These are phyloP conservation scores for Xerocomellus amylosporus DNA, from an alignment of 768 basidiomycete species.

Conservation along the genomic window DNA sequence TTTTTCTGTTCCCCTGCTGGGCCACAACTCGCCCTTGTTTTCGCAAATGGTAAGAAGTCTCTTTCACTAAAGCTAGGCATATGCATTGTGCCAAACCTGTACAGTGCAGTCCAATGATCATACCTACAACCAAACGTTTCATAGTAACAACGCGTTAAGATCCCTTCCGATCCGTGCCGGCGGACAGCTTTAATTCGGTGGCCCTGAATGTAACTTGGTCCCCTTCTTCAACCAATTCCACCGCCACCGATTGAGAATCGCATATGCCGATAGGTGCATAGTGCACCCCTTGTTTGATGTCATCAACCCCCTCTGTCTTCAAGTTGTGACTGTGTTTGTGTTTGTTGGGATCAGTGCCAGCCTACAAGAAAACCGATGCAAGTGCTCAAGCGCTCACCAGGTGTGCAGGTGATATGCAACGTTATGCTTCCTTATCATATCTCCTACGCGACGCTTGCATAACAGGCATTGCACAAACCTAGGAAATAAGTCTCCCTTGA, in stretches of 20 bases:
- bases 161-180: neutral
- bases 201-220: neutral
- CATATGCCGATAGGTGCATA: neutral
- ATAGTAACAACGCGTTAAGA: neutral
- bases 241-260: neutral
- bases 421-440: neutral
- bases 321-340: neutral
- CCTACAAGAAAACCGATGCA: too few species aligned
- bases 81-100: neutral
- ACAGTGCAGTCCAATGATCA: too few species aligned
- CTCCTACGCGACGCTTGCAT: constrained; percentile 1
- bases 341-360: neutral
- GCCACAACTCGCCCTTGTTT: neutral
- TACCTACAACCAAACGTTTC: too few species aligned
- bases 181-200: too few species aligned
- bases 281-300: neutral
- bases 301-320: rapidly evolving
- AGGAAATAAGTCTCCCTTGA: neutral
- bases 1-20: neutral
- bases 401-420: neutral
- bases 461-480: neutral
- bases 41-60: too few species aligned
- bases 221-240: constrained; percentile 5
- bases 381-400: neutral
- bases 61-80: neutral